Conservation (phyloP, 805 yeast species). For the Wickerhamomyces pijperi region DNA sequence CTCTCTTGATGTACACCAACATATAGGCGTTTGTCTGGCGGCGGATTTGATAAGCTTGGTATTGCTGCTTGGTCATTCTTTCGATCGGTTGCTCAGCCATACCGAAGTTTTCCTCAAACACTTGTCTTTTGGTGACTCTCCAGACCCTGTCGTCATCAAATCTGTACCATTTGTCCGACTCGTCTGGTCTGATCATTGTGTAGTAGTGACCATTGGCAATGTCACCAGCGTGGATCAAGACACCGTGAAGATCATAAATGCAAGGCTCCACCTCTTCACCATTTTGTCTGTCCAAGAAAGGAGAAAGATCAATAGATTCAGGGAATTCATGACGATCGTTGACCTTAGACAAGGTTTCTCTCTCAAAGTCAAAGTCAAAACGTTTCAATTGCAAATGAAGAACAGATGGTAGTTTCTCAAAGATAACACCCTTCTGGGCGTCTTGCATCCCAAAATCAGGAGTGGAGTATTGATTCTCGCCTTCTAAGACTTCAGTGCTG, state of each 20-base stretch:
- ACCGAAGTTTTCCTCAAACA: conserved; percentile 88
- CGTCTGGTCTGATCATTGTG: conserved; percentile 78
- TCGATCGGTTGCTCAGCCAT: conserved; percentile 47
- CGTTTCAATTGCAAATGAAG: conserved; percentile 87
- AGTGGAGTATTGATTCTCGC: conserved; percentile 93
- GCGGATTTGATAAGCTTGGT: conserved; percentile 51
- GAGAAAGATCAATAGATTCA: conserved; percentile 65
- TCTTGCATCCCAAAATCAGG: conserved; percentile 85
- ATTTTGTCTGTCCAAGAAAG: conserved; percentile 49
- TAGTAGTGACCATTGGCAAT: conserved; percentile 94
- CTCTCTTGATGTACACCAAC: conserved; percentile 82
- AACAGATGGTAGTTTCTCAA: conserved; percentile 84
- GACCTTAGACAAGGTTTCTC: conserved; percentile 79
- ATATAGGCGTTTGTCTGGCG: conserved; percentile 93
- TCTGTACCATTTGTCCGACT: conserved; percentile 66
- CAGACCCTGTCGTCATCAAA: conserved; percentile 96
- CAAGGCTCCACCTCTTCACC: conserved; percentile 40
- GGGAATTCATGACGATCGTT: conserved; percentile 91
- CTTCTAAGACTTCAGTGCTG: conserved; percentile 80
- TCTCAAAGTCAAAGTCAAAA: conserved; percentile 86
- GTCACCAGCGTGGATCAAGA: conserved; percentile 91
- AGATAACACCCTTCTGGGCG: conserved; percentile 92
- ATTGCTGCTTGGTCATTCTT: conserved; percentile 45
- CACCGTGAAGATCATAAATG: conserved; percentile 83
- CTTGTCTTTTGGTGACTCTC: conserved; percentile 74